Evolutionary conservation across 2,329 filamentous ascomycete genomes (phyloP).

Genomic region (Diaporthe velutina): DNA sequence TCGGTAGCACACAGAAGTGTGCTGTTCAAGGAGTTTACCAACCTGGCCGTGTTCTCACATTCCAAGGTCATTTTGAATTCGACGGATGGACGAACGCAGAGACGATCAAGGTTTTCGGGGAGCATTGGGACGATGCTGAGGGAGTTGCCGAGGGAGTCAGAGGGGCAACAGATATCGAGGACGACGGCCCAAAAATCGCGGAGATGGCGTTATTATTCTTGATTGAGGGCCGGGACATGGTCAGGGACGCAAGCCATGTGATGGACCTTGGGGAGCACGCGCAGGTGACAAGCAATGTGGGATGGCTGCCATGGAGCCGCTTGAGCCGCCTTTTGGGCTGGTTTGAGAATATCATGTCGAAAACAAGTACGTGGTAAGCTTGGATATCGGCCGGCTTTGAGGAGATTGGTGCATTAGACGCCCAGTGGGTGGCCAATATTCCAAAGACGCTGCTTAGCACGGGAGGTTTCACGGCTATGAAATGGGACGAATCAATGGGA

Average conservation of each 20-base stretch:
- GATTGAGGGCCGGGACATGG: not conserved
- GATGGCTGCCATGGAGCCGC: constrained; percentile 1
- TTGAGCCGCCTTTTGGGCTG: not conserved
- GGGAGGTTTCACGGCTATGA: not conserved
- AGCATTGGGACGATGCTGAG: constrained; percentile 6
- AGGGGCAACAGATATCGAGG: not conserved
- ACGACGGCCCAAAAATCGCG: constrained; percentile 29
- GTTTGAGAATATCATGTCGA: not conserved
- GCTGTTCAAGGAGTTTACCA: constrained; percentile 31
- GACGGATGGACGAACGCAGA: constrained; percentile 29
- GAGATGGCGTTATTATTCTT: constrained; percentile 32
- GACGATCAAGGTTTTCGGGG: constrained; percentile 30
- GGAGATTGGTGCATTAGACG: not conserved
- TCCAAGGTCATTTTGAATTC: constrained; percentile 34
- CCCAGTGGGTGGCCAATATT: not conserved
- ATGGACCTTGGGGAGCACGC: not conserved
- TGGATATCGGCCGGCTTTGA: not conserved
- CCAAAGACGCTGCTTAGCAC: not conserved
- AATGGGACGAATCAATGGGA: too few relatives aligned
- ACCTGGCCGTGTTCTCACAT: constrained; percentile 31
- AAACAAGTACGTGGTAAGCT: not conserved
- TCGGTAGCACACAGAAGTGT: constrained; percentile 32
- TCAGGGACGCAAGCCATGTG: not conserved
- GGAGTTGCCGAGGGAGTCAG: not conserved
- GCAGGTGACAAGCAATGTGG: not conserved